A percentile compares a stretch with the other conserved stretches of the same genome.
Evolutionary conservation across 78 protist species (phyloP).

Genomic region (Mastigamoeba balamuthi): DNA sequence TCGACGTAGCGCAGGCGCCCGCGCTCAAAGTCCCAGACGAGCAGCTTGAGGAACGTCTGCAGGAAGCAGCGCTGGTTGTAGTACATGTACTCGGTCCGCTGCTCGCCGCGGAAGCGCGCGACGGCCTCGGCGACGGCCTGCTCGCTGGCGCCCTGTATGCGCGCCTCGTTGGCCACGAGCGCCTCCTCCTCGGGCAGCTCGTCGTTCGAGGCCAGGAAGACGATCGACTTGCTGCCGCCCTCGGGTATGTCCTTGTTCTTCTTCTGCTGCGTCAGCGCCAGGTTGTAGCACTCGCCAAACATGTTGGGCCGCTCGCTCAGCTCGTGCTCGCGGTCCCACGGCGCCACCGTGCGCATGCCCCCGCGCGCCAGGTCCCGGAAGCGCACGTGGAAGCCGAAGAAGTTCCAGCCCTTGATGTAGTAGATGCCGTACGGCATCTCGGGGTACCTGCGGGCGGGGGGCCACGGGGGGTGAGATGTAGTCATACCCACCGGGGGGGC

Average conservation of each 20-base stretch:
- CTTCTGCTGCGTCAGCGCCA: slow-evolving; percentile 72
- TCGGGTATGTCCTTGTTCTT: slow-evolving; percentile 90
- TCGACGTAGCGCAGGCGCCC: neutral
- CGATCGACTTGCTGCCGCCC: slow-evolving; percentile 78
- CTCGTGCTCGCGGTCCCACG: slow-evolving; percentile 31
- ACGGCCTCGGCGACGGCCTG: too few species aligned
- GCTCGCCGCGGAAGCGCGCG: too few species aligned
- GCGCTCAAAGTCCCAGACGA: neutral
- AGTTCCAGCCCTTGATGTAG: slow-evolving; percentile 59
- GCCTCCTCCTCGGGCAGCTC: too few species aligned
- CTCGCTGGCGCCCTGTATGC: too few species aligned
- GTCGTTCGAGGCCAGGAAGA: too few species aligned
- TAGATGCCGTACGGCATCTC: slow-evolving; percentile 61
- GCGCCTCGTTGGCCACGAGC: too few species aligned
- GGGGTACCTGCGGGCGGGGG: too few species aligned
- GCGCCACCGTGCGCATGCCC: slow-evolving; percentile 65
- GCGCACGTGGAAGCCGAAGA: slow-evolving; percentile 79
- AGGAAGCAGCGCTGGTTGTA: neutral
- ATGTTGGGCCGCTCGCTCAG: slow-evolving; percentile 22
- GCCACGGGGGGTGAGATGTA: too few species aligned
- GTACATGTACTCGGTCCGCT: neutral
- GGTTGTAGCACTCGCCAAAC: slow-evolving; percentile 72
- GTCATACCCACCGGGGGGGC: too few species aligned
- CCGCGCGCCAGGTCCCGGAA: slow-evolving; percentile 82
- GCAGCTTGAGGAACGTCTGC: neutral